Evolutionary conservation across 768 basidiomycete genomes (phyloP).

Genomic region (Dacryopinax primogenitus): DNA sequence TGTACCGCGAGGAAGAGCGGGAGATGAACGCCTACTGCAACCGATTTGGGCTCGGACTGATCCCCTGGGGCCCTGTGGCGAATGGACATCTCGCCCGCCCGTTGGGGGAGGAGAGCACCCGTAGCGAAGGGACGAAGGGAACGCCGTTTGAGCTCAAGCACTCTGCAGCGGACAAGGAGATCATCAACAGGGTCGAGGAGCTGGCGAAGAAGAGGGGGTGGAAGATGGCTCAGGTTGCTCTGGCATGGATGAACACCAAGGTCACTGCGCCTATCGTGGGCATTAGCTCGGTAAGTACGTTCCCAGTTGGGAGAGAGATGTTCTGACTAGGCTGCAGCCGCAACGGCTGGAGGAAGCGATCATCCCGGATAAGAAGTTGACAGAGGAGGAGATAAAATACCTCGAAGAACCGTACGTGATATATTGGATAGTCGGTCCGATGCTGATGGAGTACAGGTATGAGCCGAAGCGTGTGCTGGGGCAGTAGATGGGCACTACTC

Average conservation of each 20-base stretch:
- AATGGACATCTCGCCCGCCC: constrained; percentile 33
- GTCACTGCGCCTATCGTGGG: constrained; percentile 37
- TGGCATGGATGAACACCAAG: constrained; percentile 34
- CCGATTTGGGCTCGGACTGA: constrained; percentile 8
- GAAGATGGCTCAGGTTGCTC: constrained; percentile 36
- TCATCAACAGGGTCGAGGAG: constrained; percentile 33
- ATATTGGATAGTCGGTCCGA: background rate
- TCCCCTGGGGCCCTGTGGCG: constrained; percentile 14
- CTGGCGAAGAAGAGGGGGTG: constrained; percentile 31
- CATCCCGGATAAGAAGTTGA: constrained; percentile 21
- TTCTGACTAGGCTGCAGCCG: background rate
- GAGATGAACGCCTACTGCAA: constrained; percentile 18
- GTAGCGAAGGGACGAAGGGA: constrained; percentile 18
- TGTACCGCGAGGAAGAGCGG: constrained; percentile 20
- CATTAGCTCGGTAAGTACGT: constrained; percentile 23
- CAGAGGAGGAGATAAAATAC: constrained; percentile 25
- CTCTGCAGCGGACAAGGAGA: constrained; percentile 26
- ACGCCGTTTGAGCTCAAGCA: constrained; percentile 21
- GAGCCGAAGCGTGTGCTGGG: constrained; percentile 13
- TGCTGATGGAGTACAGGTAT: constrained; percentile 9
- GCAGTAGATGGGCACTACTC: too few species aligned
- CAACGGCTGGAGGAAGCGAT: constrained; percentile 25
- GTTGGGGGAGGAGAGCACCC: constrained; percentile 19
- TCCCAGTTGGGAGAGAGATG: background rate
- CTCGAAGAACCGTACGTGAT: constrained; percentile 24